phyloP scores from a whole-genome alignment of 2,329 filamentous ascomycete genomes.

The Ceratocystis diversiconidia region DNA sequence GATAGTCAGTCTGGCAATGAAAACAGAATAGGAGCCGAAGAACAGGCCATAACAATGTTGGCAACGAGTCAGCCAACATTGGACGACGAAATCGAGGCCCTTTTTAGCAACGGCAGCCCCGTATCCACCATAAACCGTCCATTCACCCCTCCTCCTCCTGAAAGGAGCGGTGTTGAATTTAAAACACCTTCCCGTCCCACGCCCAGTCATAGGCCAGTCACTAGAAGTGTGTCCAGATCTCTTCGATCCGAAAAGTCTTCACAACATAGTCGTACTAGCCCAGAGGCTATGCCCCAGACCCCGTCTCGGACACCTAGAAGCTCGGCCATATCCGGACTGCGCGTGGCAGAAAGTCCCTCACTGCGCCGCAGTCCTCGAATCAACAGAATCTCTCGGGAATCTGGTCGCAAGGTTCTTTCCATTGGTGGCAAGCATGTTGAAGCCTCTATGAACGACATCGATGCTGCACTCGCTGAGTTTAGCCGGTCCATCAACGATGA shows the following conservation, averaged over 20 bases:
- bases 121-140: conserved; percentile 26
- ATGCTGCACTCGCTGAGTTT: conserved; percentile 17
- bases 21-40: background rate
- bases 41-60: background rate
- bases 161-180: conserved; percentile 34
- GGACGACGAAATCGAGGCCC: conserved; percentile 37
- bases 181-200: conserved; percentile 51
- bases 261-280: conserved; percentile 31
- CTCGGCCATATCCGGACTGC: conserved; percentile 21
- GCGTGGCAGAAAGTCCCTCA: conserved; percentile 24
- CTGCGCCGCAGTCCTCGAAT: conserved; percentile 32
- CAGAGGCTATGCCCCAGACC: conserved; percentile 31
- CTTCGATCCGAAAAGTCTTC: conserved; percentile 34
- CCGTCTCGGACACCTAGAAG: conserved; percentile 33
- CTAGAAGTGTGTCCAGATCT: conserved; percentile 45
- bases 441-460: conserved; percentile 16
- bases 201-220: conserved; percentile 46
- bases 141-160: conserved; percentile 35
- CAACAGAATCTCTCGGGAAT: conserved; percentile 10
- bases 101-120: conserved; percentile 54
- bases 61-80: background rate
- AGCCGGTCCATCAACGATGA: conserved; percentile 12
- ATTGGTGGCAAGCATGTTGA: conserved; percentile 13
- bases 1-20: background rate
- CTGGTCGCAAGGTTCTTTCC: conserved; percentile 8